Conservation (phyloP, 2,329 filamentous ascomycete species). For the Xylaria sp. region DNA sequence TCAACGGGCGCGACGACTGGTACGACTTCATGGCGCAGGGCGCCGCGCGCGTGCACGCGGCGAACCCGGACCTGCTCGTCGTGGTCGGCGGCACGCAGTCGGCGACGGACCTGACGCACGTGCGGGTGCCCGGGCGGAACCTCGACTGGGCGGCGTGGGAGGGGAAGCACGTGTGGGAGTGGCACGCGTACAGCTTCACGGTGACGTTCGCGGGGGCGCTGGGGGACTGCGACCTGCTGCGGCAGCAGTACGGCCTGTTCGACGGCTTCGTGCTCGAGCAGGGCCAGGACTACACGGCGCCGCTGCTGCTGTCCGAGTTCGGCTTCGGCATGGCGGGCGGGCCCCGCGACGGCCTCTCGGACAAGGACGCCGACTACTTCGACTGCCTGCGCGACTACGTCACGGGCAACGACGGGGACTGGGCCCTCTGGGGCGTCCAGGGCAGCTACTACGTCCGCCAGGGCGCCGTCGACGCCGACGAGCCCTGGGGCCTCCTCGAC, state of each 20-base stretch:
- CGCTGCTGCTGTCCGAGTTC: constrained; percentile 62
- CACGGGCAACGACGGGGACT: constrained; percentile 59
- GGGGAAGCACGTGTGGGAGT: constrained; percentile 62
- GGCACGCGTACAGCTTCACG: constrained; percentile 61
- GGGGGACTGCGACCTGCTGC: constrained; percentile 47
- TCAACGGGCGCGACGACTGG: constrained; percentile 53
- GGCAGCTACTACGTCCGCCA: constrained; percentile 62
- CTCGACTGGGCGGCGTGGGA: constrained; percentile 50
- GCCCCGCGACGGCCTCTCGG: constrained; percentile 43
- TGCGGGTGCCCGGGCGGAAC: constrained; percentile 39
- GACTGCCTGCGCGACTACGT: constrained; percentile 56
- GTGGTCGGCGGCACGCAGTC: constrained; percentile 58
- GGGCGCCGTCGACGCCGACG: constrained; percentile 52
- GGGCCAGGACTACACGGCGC: constrained; percentile 50
- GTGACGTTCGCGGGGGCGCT: constrained; percentile 47
- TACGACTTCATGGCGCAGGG: constrained; percentile 51
- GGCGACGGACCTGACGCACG: constrained; percentile 54
- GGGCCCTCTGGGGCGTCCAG: constrained; percentile 61
- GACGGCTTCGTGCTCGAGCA: constrained; percentile 57
- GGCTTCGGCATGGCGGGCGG: constrained; percentile 55
- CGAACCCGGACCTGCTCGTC: constrained; percentile 56
- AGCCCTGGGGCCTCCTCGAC: constrained; percentile 55
- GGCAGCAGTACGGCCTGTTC: constrained; percentile 49
- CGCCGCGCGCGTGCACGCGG: constrained; percentile 51
- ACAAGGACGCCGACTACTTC: constrained; percentile 52